A percentile compares a stretch with the other conserved stretches of the same genome.
These are phyloP conservation scores for Marasmius sp. DNA, from an alignment of 1,284 basidiomycete species.

Conservation along the genomic window DNA sequence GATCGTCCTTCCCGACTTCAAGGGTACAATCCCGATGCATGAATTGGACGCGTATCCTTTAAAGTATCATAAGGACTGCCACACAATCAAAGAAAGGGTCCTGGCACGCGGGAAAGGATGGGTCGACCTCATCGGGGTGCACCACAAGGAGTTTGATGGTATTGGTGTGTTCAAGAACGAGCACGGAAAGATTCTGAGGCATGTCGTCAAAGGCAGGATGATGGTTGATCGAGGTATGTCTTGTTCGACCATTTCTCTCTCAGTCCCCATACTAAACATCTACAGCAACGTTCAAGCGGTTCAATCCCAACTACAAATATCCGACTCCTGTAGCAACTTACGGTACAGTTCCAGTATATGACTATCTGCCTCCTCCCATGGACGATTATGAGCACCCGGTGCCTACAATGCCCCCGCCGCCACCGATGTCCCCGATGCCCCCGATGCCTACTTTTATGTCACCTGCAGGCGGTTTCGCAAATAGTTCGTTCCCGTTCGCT, in stretches of 20 bases:
- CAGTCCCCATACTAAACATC: not conserved
- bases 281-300: conserved; percentile 44
- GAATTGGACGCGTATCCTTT: conserved; percentile 51
- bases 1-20: conserved; percentile 39
- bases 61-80: conserved; percentile 42
- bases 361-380: conserved; percentile 2
- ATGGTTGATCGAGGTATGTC: conserved; percentile 55
- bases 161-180: conserved; percentile 38
- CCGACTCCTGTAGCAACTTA: conserved; percentile 28
- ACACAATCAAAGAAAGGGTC: conserved; percentile 34
- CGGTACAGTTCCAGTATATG: not conserved
- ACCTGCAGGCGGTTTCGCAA: not conserved
- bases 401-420: not conserved
- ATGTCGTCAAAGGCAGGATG: conserved; percentile 43
- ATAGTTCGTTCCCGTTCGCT: conserved; percentile 3
- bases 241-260: not conserved
- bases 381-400: not conserved
- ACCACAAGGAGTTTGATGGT: conserved; percentile 56
- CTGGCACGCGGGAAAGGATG: conserved; percentile 53
- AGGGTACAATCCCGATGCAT: conserved; percentile 49
- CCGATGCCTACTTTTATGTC: not conserved
- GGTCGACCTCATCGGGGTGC: conserved; percentile 45
- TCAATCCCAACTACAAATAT: conserved; percentile 48
- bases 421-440: not conserved
- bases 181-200: conserved; percentile 28